A percentile compares a stretch with the other conserved stretches of the same genome.
Evolutionary conservation across 768 basidiomycete species (phyloP).

Genomic region (Rhizopogon salebrosus): DNA sequence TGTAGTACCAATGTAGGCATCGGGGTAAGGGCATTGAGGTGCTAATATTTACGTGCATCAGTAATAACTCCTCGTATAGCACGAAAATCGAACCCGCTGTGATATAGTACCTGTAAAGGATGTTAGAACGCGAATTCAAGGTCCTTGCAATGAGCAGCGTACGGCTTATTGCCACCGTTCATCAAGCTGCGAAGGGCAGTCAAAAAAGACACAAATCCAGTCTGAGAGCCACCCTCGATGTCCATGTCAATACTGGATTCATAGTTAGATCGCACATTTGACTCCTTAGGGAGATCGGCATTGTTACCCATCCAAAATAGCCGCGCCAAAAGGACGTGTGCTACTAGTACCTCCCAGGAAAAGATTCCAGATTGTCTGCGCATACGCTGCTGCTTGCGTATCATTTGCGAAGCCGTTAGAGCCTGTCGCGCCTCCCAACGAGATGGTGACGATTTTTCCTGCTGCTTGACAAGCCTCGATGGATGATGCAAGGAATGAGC

Average conservation of each 20-base stretch:
- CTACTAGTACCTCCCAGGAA: slow-evolving; percentile 61
- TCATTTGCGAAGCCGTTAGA: slow-evolving; percentile 56
- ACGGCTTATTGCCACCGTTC: slow-evolving; percentile 22
- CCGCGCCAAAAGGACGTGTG: slow-evolving; percentile 67
- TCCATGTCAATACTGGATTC: slow-evolving; percentile 36
- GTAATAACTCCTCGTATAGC: not conserved
- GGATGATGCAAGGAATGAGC: slow-evolving; percentile 51
- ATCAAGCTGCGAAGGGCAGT: slow-evolving; percentile 22
- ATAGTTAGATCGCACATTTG: not conserved
- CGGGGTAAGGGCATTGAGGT: slow-evolving; percentile 45
- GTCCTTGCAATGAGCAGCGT: slow-evolving; percentile 9
- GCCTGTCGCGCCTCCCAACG: slow-evolving; percentile 59
- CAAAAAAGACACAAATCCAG: slow-evolving; percentile 25
- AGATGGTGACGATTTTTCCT: slow-evolving; percentile 56
- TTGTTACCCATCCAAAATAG: slow-evolving; percentile 65
- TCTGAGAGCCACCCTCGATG: slow-evolving; percentile 38
- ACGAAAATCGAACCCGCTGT: slow-evolving; percentile 30
- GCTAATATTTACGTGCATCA: slow-evolving; percentile 15
- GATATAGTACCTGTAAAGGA: slow-evolving; percentile 34
- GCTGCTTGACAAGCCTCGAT: slow-evolving; percentile 62
- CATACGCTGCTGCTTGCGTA: slow-evolving; percentile 52
- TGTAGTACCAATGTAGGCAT: slow-evolving; percentile 38
- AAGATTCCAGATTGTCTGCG: slow-evolving; percentile 60
- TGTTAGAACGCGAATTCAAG: not conserved
- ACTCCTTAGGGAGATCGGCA: not conserved